Evolutionary conservation across 805 yeast species (phyloP), one percentile per base, ranked within the genome.

Genomic region (Candida caryicola): DNA sequence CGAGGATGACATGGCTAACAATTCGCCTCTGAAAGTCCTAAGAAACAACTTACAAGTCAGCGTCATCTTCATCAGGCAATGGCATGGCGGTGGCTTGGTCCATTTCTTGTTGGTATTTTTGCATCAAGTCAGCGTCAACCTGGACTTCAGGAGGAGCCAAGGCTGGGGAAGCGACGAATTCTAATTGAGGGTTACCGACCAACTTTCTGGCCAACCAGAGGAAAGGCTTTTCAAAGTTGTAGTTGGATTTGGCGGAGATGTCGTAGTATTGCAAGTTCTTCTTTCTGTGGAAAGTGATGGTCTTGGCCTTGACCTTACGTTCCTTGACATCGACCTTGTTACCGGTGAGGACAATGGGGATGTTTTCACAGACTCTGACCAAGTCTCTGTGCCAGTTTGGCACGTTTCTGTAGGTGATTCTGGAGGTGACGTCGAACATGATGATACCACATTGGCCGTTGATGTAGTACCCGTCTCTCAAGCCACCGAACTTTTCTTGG

Each of bases 331-430:
- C 99, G 58, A 93, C 99, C 77, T 93, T 93, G 85, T 93, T 93
- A 76, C 99, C 99, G 77, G 96, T 88, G 54, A 93, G 78, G 46
- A 93, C 99, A 60, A 93, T 93, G 60, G 99, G 99, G 59, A 93
- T 93, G 82, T 91, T 93, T 77, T 93, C 99, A 77, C 99, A 93
- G 50, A 93, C 99, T 76, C 99, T 88, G 50, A 93, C 97, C 66
- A 93, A 80, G 73, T 93, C 99, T 77, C 99, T 85, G 84, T 95
- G 97, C 99, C 99, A 93, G 86, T 93, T 95, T 70, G 99, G 99
- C 67, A 93, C 99, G 73, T 93, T 93, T 79, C 93, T 93, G 79
- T 93, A 93, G 55, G 99, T 93, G 76, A 93, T 91, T 79, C 99
- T 90, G 37, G 98, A 89, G 48, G 99, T 93, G 49, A 93, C 99